phyloP scores from a whole-genome alignment of 352 stramenopile species.

The Pythium scleroteichum region DNA sequence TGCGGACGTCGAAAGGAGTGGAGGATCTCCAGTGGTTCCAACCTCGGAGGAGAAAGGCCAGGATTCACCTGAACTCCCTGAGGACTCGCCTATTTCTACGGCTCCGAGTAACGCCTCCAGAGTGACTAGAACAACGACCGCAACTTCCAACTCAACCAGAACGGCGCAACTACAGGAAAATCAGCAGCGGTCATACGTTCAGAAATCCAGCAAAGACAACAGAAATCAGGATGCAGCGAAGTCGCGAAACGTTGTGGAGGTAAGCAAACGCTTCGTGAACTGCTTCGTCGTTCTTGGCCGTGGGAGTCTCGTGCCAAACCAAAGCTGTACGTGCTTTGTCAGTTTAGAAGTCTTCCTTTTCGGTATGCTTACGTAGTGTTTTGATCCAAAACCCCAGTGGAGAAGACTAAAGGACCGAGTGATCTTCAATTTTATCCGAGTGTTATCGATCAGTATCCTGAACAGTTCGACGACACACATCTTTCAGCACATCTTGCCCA shows the following conservation, averaged over 20 bases:
- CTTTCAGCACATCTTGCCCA: slow-evolving; percentile 67
- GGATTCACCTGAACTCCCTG: slow-evolving; percentile 51
- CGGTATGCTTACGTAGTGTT: background rate
- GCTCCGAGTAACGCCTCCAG: slow-evolving; percentile 13
- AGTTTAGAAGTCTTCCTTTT: background rate
- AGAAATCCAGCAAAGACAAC: slow-evolving; percentile 28
- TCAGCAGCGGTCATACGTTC: slow-evolving; percentile 37
- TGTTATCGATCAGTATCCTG: slow-evolving; percentile 68
- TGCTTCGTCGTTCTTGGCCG: slow-evolving; percentile 83
- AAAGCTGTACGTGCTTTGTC: slow-evolving; percentile 51
- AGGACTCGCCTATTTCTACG: slow-evolving; percentile 31
- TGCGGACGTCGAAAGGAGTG: background rate
- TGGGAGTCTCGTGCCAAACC: slow-evolving; percentile 53
- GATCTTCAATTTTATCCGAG: slow-evolving; percentile 70
- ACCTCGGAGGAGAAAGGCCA: slow-evolving; percentile 46
- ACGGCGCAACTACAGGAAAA: slow-evolving; percentile 25
- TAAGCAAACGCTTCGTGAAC: slow-evolving; percentile 81
- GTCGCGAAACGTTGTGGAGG: slow-evolving; percentile 60
- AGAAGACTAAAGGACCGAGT: slow-evolving; percentile 69
- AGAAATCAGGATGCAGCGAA: slow-evolving; percentile 40
- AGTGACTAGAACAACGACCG: slow-evolving; percentile 10
- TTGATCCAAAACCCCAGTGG: slow-evolving; percentile 48
- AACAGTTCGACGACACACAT: slow-evolving; percentile 55
- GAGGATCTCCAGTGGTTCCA: background rate
- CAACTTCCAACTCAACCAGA: background rate